Evolutionary conservation across 768 basidiomycete genomes (phyloP), one percentile per base, ranked within the genome.

Genomic region (Kwoniella sp.): DNA sequence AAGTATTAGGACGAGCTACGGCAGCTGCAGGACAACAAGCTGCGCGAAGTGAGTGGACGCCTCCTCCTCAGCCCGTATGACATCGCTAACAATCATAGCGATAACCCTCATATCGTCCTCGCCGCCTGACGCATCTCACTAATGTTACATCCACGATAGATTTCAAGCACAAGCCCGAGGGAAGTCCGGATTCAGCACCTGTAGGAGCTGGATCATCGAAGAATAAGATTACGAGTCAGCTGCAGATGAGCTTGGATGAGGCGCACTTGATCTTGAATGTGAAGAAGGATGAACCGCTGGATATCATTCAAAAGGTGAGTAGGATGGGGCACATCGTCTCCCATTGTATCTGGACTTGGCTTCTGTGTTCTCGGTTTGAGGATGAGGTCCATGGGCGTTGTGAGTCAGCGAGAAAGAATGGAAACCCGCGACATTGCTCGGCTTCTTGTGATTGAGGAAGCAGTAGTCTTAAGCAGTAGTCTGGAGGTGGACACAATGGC

Each of bases 171-270:
- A 83, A 86, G 48, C 90, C 93, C 67, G 87, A 90, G 59, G 87
- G 83, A 2, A 86, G 85, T 22, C 81, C 83, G 36, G 90, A 91
- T 64, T 86, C 85, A 21, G 86, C 86, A 15, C 91, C 91, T 44
- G 85, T 90, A 19, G 86, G 87, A 44, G 82, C 88, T 54, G 90
- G 90, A 19, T 62, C 56, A 22, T 62, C 64, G 22, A 72, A 89
- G 83, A 91, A 93, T 83, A 86, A 85, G 73, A 82, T 96, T 40
- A 92, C 91, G 56, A 86, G 88, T 68, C 86, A 90, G 68, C 87
- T 92, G 73, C 87, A 88, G 55, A 94, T 99, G 93, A 92, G 92
- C 7, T 72, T 95, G 70, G 94, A 97, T 70, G 96, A 99, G 82
- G 96, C 95, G 21, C 88, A 88, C 73, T 82, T 96, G 63, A 92